Evolutionary conservation across 2,329 filamentous ascomycete species (phyloP), one percentile per base, ranked within the genome.

Genomic region (Aspergillus quadricinctus): DNA sequence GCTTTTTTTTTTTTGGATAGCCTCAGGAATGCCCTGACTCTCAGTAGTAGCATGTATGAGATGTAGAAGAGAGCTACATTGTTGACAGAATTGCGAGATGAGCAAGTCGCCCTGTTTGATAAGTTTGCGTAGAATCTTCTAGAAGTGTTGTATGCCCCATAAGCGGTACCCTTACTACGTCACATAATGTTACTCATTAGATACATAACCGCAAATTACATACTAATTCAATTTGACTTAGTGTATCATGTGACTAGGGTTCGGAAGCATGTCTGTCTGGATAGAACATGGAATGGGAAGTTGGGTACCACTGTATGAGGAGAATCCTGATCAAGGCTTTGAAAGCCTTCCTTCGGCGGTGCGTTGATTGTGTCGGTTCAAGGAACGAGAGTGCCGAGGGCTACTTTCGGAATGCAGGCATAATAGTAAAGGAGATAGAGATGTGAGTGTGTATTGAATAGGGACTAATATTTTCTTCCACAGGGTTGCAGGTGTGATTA

Each of bases 51-150:
- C 21, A 7, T 25, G 28, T 28, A 23, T 37, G 45, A 37, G 45
- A 49, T 54, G 35, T 35, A 43, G 52, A 25, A 45, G 52, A 50
- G 41, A 21, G 46, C 52, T 49, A 49, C 17, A 29, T 54, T 40
- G 31, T 54, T 45, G 23, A 54, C 52, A 50, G 48, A 23, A 49
- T 54, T 49, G 29, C 46, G 29, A 49, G 19, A 53, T 53, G 10
- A n/a, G 41, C 50, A 23, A 29, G 19, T 45, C 23, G 11, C 2
- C 28, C 29, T 50, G 52, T 54, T 54, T 54, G 35, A 28, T 29
- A n/a, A 49, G 52, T 54, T 54, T 54, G 45, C 52, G 28, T 46
- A 23, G 46, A 27, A 54, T 23, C 31, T 54, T 54, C 52, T n/a
- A 37, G 25, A 54, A 40, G 37, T 8, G 14, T 40, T 8, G 37